Conservation (phyloP, 345 rosid species). For the Bruguiera gymnorhiza region DNA sequence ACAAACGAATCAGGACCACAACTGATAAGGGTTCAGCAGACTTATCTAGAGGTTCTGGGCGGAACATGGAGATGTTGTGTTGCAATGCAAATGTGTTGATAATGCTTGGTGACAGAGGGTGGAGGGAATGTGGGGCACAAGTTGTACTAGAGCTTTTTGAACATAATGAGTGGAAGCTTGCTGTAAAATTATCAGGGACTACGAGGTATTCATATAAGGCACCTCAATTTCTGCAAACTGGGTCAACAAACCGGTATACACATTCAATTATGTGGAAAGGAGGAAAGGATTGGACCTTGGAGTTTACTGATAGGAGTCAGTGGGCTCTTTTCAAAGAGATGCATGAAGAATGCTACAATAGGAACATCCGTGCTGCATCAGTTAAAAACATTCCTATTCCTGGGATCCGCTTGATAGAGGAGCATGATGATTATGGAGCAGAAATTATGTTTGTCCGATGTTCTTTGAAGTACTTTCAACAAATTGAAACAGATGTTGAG, state of each 20-base stretch:
- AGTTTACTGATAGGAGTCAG: constrained; percentile 86
- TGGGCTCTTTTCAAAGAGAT: constrained; percentile 93
- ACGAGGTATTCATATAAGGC: constrained; percentile 74
- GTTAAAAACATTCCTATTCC: constrained; percentile 93
- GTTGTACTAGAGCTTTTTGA: constrained; percentile 68
- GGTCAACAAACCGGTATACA: constrained; percentile 82
- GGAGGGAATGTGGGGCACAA: constrained; percentile 84
- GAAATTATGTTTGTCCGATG: constrained; percentile 49
- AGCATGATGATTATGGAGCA: constrained; percentile 45
- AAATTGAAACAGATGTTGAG: constrained; percentile 84
- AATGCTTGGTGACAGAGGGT: constrained; percentile 74
- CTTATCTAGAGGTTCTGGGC: constrained; percentile 49
- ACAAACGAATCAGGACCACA: constrained; percentile 76
- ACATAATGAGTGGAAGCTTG: constrained; percentile 90
- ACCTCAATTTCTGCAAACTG: constrained; percentile 90
- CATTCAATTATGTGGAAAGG: constrained; percentile 99
- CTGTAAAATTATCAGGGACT: constrained; percentile 65
- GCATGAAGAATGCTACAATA: constrained; percentile 94
- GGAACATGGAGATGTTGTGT: constrained; percentile 56
- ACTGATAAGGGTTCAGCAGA: constrained; percentile 57
- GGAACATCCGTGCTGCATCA: constrained; percentile 76
- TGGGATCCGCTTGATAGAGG: constrained; percentile 72
- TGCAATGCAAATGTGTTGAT: constrained; percentile 77
- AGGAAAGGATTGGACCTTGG: constrained; percentile 92
- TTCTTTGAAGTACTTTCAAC: constrained; percentile 58